Percentiles rank a stretch among this genome's conserved stretches.
These are phyloP conservation scores for Setomelanomma holmii DNA, from an alignment of 2,329 filamentous ascomycete genomes.

Conservation along the genomic window DNA sequence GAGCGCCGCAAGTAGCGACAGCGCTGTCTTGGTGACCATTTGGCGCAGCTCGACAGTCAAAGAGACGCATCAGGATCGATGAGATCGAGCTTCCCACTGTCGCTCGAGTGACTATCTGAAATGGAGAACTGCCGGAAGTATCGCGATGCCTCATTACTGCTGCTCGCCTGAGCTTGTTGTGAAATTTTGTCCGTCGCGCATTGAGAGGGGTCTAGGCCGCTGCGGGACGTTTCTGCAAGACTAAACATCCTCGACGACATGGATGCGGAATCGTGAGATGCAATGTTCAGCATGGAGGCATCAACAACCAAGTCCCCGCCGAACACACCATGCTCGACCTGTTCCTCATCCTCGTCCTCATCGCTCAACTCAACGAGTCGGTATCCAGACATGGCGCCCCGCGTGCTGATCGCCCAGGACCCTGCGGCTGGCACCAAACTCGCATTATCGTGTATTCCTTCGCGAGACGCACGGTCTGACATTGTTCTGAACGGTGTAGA, in stretches of 20 bases:
- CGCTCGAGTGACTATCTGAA: conserved; percentile 19
- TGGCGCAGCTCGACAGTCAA: conserved; percentile 5
- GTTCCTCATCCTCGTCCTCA: conserved; percentile 10
- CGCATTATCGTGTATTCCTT: conserved; percentile 29
- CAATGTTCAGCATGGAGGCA: conserved; percentile 34
- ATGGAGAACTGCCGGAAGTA: conserved; percentile 10
- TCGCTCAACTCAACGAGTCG: conserved; percentile 14
- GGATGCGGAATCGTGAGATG: conserved; percentile 22
- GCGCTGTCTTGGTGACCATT: no score
- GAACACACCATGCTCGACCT: conserved; percentile 17
- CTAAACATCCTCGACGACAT: conserved; percentile 12
- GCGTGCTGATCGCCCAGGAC: conserved; percentile 25
- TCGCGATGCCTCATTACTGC: conserved; percentile 8
- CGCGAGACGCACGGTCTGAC: conserved; percentile 20
- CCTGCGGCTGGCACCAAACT: conserved; percentile 21
- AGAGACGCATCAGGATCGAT: conserved; percentile 23
- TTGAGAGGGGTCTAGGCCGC: conserved; percentile 17
- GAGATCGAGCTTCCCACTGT: conserved; percentile 22
- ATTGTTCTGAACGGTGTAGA: conserved; percentile 24
- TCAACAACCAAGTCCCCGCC: conserved; percentile 30
- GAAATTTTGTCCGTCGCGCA: conserved; percentile 13
- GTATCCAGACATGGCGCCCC: conserved; percentile 11
- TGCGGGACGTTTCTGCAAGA: conserved; percentile 26
- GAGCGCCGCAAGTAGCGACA: neutral
- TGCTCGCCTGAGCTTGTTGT: conserved; percentile 17